Conservation (phyloP, 495 filamentous ascomycete species). For the Haplographium delicatum region DNA sequence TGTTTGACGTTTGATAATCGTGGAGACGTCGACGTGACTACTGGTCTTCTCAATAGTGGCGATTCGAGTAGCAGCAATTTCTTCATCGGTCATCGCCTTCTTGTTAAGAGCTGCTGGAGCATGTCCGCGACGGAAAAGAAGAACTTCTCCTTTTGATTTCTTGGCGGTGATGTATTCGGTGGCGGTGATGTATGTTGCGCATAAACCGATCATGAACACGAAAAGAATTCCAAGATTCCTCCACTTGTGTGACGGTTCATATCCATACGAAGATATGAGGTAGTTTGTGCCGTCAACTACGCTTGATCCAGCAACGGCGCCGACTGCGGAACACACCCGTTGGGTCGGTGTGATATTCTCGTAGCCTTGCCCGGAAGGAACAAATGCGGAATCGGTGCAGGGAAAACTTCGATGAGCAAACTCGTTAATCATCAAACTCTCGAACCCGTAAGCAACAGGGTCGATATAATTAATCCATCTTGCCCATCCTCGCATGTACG, state of each 20-base stretch:
- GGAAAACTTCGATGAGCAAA: slow-evolving; percentile 11
- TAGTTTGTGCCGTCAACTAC: slow-evolving; percentile 4
- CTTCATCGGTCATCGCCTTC: slow-evolving; percentile 37
- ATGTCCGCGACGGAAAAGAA: slow-evolving; percentile 70
- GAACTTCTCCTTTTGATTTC: slow-evolving; percentile 83
- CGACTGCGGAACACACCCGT: slow-evolving; percentile 8
- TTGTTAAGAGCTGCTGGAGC: slow-evolving; percentile 23
- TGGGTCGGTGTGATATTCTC: neutral
- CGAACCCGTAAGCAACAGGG: slow-evolving; percentile 80
- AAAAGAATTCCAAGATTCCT: slow-evolving; percentile 76
- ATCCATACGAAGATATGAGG: slow-evolving; percentile 54
- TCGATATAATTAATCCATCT: slow-evolving; percentile 87
- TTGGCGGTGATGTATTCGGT: slow-evolving; percentile 71
- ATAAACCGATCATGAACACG: slow-evolving; percentile 62
- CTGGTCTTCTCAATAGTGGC: slow-evolving; percentile 30
- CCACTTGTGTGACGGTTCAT: slow-evolving; percentile 59
- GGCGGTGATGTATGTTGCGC: slow-evolving; percentile 60
- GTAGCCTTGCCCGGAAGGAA: slow-evolving; percentile 13
- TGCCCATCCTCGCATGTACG: slow-evolving; percentile 70
- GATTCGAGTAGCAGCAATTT: slow-evolving; percentile 25
- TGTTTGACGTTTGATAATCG: slow-evolving; percentile 53
- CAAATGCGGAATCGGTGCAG: slow-evolving; percentile 2
- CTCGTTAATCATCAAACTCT: slow-evolving; percentile 84
- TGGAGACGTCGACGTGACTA: slow-evolving; percentile 30
- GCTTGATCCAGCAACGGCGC: slow-evolving; percentile 11